Percentiles rank a stretch among this genome's conserved stretches.
These are phyloP conservation scores for Ganoderma sinense DNA, from an alignment of 1,284 basidiomycete genomes.

Conservation along the genomic window DNA sequence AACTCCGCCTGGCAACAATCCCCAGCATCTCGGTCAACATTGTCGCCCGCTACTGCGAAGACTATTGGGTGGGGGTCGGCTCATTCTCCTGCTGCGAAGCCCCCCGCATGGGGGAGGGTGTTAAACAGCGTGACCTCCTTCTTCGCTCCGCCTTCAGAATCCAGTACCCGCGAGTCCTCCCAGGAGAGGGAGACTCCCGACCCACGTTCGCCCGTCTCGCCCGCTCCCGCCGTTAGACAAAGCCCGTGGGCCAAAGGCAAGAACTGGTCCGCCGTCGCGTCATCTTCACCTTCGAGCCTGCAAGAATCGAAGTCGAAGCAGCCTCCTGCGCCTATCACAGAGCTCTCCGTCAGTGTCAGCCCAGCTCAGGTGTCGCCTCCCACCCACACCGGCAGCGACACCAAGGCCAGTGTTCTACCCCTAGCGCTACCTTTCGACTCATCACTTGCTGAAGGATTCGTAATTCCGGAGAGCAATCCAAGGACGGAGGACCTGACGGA, in stretches of 20 bases:
- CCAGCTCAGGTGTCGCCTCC: not conserved
- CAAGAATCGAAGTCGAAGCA: not conserved
- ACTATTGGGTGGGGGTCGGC: too few relatives aligned
- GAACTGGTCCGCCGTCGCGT: not conserved
- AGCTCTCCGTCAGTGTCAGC: not conserved
- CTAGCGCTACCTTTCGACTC: too few relatives aligned
- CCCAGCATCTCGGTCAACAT: not conserved
- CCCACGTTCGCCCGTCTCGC: not conserved
- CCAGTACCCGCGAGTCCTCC: conserved; percentile 5
- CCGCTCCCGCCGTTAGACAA: not conserved
- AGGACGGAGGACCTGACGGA: not conserved
- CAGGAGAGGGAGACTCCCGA: conserved; percentile 1
- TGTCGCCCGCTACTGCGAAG: not conserved
- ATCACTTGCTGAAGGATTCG: not conserved
- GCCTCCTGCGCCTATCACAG: not conserved
- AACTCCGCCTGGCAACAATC: not conserved
- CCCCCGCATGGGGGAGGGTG: not conserved
- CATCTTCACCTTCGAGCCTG: not conserved
- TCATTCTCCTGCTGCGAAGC: not conserved
- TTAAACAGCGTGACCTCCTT: not conserved
- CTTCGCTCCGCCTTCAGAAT: not conserved
- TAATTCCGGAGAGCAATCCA: not conserved
- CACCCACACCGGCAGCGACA: not conserved
- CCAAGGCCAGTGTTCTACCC: not conserved
- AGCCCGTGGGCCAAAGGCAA: not conserved